These are phyloP conservation scores for Casuarina equisetifolia DNA, from an alignment of 306 rosid species.

Conservation along the genomic window DNA sequence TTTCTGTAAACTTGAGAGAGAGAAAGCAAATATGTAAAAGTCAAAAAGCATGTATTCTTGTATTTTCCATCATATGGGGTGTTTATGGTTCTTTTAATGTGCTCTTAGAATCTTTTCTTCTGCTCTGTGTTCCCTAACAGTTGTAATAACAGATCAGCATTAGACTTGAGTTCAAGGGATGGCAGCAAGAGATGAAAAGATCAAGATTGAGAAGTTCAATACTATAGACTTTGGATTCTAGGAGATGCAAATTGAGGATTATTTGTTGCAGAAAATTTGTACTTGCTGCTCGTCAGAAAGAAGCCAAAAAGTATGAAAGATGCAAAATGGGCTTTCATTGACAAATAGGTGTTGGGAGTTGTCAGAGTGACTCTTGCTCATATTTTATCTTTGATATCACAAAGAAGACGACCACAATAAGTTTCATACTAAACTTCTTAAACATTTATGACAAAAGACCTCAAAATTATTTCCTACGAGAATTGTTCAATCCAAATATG, in stretches of 20 bases:
- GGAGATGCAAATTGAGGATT: neutral
- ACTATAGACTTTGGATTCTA: neutral
- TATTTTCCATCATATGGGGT: too few species aligned
- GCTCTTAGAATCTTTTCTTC: too few species aligned
- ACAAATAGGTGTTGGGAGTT: neutral
- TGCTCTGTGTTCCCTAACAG: too few species aligned
- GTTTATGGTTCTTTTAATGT: too few species aligned
- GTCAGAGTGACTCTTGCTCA: neutral
- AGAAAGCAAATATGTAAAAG: too few species aligned
- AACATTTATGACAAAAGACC: too few species aligned
- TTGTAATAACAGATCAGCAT: too few species aligned
- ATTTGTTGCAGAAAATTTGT: neutral
- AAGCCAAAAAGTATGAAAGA: neutral
- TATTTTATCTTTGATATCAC: neutral
- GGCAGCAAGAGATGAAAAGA: neutral
- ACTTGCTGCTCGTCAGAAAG: neutral
- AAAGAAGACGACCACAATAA: neutral
- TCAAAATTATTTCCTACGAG: too few species aligned
- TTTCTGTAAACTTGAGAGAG: too few species aligned
- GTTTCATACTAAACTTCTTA: too few species aligned
- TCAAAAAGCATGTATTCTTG: too few species aligned
- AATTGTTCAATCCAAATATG: too few species aligned
- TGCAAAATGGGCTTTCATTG: neutral
- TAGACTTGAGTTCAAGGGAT: neutral
- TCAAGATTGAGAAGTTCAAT: neutral